phyloP scores from a whole-genome alignment of 371 early-diverging fungal species.

The Mortierella sp. region DNA sequence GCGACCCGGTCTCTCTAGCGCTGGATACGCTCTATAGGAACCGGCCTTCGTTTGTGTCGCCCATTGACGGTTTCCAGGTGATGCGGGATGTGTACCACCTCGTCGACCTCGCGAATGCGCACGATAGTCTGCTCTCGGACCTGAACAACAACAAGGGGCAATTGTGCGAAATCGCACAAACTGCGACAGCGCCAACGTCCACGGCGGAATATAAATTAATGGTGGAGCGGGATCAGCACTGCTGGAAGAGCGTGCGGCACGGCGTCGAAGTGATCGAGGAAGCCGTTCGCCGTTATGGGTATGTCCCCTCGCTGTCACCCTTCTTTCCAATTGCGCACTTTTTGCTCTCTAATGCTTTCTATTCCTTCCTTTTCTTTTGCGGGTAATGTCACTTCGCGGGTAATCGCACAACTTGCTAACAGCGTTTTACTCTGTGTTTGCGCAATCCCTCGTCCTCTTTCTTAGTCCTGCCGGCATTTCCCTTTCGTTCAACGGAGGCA shows the following conservation, averaged over 20 bases:
- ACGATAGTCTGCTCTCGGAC: constrained; percentile 17
- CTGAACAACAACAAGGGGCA: too few species aligned
- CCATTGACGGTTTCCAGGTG: constrained; percentile 50
- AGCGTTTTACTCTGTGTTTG: not conserved
- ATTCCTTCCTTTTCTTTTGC: constrained; percentile 6
- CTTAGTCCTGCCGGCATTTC: constrained; percentile 69
- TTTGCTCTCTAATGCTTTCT: not conserved
- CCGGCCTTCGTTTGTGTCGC: constrained; percentile 47
- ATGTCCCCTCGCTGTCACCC: constrained; percentile 20
- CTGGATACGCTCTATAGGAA: constrained; percentile 42
- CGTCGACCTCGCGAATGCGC: constrained; percentile 40
- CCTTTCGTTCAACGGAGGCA: constrained; percentile 96
- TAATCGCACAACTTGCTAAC: too few species aligned
- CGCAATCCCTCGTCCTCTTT: not conserved
- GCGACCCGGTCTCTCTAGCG: not conserved
- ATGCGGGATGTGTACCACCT: constrained; percentile 56
- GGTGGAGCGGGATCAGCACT: constrained; percentile 32
- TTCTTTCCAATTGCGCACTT: not conserved
- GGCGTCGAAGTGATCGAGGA: constrained; percentile 78
- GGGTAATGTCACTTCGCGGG: constrained; percentile 12
- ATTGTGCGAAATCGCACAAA: constrained; percentile 12
- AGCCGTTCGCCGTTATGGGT: constrained; percentile 76
- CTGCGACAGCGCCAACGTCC: not conserved
- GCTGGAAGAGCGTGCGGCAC: constrained; percentile 56
- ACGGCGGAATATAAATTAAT: constrained; percentile 20